Conservation (phyloP, 2,329 filamentous ascomycete species). For the Chaetomium olivaceum region DNA sequence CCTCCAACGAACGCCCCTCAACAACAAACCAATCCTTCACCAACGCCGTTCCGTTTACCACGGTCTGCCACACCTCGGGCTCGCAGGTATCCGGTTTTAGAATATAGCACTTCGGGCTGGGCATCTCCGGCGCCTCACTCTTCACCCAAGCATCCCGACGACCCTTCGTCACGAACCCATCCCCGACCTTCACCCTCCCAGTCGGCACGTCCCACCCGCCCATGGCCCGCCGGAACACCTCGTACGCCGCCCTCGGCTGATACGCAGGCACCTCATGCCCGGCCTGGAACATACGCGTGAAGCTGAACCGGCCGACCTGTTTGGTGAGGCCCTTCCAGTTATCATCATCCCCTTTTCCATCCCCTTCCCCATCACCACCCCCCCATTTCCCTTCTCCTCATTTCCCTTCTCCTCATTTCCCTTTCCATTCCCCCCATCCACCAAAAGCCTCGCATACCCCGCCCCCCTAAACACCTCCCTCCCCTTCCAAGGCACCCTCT, state of each 20-base stretch:
- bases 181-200: not conserved
- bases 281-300: slow-evolving; percentile 9
- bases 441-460: not conserved
- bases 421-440: not conserved
- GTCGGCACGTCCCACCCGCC: slow-evolving; percentile 10
- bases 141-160: not conserved
- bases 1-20: not conserved
- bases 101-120: slow-evolving; percentile 3
- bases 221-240: slow-evolving; percentile 4
- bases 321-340: slow-evolving; percentile 1
- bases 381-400: too few relatives aligned
- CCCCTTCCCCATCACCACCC: not conserved
- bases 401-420: too few relatives aligned
- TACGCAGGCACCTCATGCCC: slow-evolving; percentile 12
- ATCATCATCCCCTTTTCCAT: not conserved
- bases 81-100: slow-evolving; percentile 7
- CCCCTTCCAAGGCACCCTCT: not conserved
- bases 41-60: slow-evolving; percentile 10
- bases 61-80: slow-evolving; percentile 6
- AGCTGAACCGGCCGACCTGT: slow-evolving; percentile 4
- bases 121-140: not conserved
- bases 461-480: not conserved
- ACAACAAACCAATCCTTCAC: slow-evolving; percentile 37
- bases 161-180: slow-evolving; percentile 3
- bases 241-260: slow-evolving; percentile 8